phyloP scores from a whole-genome alignment of 164 flowering plant genomes.

The Magnolia kwangsiensis region DNA sequence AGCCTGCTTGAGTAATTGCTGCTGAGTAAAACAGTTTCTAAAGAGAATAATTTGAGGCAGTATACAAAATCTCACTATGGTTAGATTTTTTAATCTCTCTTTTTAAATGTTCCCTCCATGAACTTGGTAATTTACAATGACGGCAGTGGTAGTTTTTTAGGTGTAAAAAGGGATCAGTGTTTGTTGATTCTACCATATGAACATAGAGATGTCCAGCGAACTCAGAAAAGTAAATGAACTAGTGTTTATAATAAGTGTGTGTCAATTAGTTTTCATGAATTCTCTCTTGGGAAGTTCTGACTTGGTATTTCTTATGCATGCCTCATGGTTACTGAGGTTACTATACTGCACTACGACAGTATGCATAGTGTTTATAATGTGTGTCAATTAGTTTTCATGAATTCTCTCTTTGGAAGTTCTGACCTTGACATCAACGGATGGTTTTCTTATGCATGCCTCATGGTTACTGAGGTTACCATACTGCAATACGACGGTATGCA shows the following conservation, averaged over 20 bases:
- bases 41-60: slow-evolving; percentile 7
- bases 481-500: too few species aligned
- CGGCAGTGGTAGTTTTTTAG: neutral
- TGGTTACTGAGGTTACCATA: too few species aligned
- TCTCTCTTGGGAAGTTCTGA: too few species aligned
- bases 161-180: slow-evolving; percentile 9
- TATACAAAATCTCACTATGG: slow-evolving; percentile 7
- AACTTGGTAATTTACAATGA: neutral
- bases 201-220: slow-evolving; percentile 1
- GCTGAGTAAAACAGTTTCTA: neutral
- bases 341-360: too few species aligned
- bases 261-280: neutral
- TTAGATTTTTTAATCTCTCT: neutral
- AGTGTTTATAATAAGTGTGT: neutral
- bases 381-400: neutral
- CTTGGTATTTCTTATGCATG: too few species aligned
- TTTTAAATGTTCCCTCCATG: neutral
- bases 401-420: too few species aligned
- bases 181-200: neutral
- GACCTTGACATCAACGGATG: too few species aligned
- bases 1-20: neutral
- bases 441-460: too few species aligned
- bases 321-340: too few species aligned
- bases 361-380: neutral
- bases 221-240: slow-evolving; percentile 1